phyloP scores from a whole-genome alignment of 2,329 filamentous ascomycete genomes.

The Aspergillus clavatus region DNA sequence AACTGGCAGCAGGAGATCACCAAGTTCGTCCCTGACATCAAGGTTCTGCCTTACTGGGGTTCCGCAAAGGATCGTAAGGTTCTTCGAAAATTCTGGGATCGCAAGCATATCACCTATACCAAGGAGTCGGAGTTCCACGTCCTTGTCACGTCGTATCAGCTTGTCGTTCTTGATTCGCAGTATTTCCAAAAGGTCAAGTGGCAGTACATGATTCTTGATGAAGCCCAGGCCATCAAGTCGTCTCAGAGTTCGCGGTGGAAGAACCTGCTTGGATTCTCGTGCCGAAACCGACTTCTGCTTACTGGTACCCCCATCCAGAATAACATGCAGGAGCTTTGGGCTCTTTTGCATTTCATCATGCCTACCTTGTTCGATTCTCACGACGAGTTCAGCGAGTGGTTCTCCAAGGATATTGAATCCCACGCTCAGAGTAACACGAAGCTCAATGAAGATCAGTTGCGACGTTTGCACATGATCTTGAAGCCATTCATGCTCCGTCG shows the following conservation, averaged over 20 bases:
- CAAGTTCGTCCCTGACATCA: constrained; percentile 89
- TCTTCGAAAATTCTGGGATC: constrained; percentile 97
- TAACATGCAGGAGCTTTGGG: constrained; percentile 99
- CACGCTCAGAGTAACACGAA: constrained; percentile 99
- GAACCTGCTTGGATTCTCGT: constrained; percentile 86
- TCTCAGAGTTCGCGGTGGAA: constrained; percentile 97
- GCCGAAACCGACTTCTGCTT: constrained; percentile 85
- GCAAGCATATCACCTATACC: constrained; percentile 93
- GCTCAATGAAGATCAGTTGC: constrained; percentile 95
- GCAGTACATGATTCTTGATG: constrained; percentile 99
- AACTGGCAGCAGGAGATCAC: constrained; percentile 99
- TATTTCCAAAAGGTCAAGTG: constrained; percentile 99
- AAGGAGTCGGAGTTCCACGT: constrained; percentile 94
- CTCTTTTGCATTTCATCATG: constrained; percentile 98
- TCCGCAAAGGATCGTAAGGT: constrained; percentile 91
- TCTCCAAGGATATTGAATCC: constrained; percentile 72
- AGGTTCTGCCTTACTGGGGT: constrained; percentile 96
- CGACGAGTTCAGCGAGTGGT: constrained; percentile 51
- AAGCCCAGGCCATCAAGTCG: constrained; percentile 98
- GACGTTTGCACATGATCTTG: constrained; percentile 95
- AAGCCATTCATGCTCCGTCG: constrained; percentile 99
- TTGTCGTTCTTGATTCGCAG: constrained; percentile 90
- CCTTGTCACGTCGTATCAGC: constrained; percentile 91
- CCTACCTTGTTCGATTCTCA: constrained; percentile 80
- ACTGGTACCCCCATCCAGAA: constrained; percentile 98